Base-by-base conservation (phyloP, 192 early-diverging fungal species). In the Phlyctochytrium planicorne region DNA sequence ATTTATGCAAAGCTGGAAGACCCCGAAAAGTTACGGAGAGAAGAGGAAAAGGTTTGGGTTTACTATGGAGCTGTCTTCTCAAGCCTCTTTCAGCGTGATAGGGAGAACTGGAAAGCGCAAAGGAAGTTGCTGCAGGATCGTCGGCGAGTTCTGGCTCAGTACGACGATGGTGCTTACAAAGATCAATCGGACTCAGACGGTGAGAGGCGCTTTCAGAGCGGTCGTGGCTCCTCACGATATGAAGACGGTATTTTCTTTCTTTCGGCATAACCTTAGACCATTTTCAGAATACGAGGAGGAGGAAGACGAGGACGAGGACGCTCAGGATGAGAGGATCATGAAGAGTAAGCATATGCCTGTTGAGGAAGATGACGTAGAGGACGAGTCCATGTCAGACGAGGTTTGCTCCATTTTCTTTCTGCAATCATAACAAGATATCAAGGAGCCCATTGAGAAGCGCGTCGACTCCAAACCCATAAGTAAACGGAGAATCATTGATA, bases 1-100 rank as follows among this genome's bases (percentile, higher is more conserved):
- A 75, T 88, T 72, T 82, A 84, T 34, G 77, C 82, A 29, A 88
- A 82, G 16, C 75, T 86, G 25, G 74, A 82, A 35, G 90, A 93
- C 75, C 91, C 91, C n/a, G 82, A 90, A 65, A 71, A 79, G 29
- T 71, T 80, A 29, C 80, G 86, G 63, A 76, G 80, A 6, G 83
- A 88, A 57, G 74, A 84, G 31, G 90, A 89, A 50, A 78, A 80
- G 74, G 81, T 84, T 64, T 33, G 74, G 12, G 12, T 29, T 37
- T 16, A 1, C 29, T 59, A 16, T 47, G 27, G 36, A 23, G 0
- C 3, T 16, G 24, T 0, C 2, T 1, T 23, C 34, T 63, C 53
- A 17, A 17, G 29, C 52, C 20, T 53, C 25, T 32, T 32, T 34
- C 47, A 78, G 68, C 73, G 75, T 29, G 83, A 87, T 37, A 88